phyloP scores from a whole-genome alignment of 768 basidiomycete species.

The Leccinum sublutescens region DNA sequence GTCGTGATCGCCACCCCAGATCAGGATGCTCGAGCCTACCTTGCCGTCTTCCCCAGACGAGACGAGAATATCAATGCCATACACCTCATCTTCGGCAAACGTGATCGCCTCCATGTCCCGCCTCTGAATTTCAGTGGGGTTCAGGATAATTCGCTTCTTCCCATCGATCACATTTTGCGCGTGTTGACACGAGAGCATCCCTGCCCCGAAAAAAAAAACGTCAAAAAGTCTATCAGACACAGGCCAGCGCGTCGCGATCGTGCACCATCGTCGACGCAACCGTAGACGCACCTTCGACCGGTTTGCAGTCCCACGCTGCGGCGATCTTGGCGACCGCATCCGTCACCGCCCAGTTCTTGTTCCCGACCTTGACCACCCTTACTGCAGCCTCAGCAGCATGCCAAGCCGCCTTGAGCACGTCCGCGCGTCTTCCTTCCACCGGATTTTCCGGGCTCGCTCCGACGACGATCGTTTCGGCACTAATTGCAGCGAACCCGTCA shows the following conservation, averaged over 20 bases:
- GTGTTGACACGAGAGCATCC: slow-evolving; percentile 95
- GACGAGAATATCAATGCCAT: slow-evolving; percentile 89
- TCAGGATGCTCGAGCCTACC: slow-evolving; percentile 39
- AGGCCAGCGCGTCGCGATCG: neutral
- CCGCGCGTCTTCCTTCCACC: slow-evolving; percentile 83
- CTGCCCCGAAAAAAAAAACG: slow-evolving; percentile 35
- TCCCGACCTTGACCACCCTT: slow-evolving; percentile 87
- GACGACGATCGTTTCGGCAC: slow-evolving; percentile 90
- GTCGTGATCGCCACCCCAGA: neutral
- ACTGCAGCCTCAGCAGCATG: slow-evolving; percentile 89
- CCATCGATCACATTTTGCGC: slow-evolving; percentile 94
- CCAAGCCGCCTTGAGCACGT: slow-evolving; percentile 93
- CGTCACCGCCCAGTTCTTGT: slow-evolving; percentile 94
- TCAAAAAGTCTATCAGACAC: neutral
- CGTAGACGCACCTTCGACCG: slow-evolving; percentile 75
- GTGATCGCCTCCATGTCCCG: slow-evolving; percentile 81
- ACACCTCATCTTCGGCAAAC: slow-evolving; percentile 93
- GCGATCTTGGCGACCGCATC: slow-evolving; percentile 77
- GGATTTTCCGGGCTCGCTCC: slow-evolving; percentile 73
- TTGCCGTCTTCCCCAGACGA: slow-evolving; percentile 90
- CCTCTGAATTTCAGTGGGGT: slow-evolving; percentile 82
- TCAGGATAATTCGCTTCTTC: slow-evolving; percentile 92
- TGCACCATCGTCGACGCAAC: neutral
- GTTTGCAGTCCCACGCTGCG: slow-evolving; percentile 78
- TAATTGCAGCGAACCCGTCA: slow-evolving; percentile 93